Conservation (phyloP, 2,329 filamentous ascomycete species). For the Leptodontidium sp. region DNA sequence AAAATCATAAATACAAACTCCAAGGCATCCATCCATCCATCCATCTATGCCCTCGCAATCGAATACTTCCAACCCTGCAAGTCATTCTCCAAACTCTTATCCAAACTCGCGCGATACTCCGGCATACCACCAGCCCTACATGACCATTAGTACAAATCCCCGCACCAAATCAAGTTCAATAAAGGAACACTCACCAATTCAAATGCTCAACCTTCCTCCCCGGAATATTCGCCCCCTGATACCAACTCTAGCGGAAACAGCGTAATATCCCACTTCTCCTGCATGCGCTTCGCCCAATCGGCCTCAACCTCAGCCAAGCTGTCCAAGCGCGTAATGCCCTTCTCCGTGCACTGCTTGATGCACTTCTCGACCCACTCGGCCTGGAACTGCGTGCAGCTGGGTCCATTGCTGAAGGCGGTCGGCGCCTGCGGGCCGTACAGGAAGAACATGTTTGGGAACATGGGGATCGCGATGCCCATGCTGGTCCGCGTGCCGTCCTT, state of each 20-base stretch:
- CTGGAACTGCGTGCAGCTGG: conserved; percentile 52
- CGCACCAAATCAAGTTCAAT: too few species aligned
- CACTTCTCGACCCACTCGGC: conserved; percentile 50
- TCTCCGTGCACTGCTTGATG: conserved; percentile 45
- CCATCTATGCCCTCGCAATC: conserved; percentile 10
- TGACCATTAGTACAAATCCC: too few species aligned
- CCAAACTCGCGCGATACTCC: conserved; percentile 14
- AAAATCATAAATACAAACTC: too few species aligned
- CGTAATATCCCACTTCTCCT: conserved; percentile 43
- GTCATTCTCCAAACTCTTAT: conserved; percentile 20
- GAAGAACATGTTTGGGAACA: conserved; percentile 59
- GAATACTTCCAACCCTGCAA: conserved; percentile 21
- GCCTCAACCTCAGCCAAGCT: conserved; percentile 45
- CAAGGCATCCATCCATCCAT: too few species aligned
- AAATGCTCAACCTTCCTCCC: conserved; percentile 50
- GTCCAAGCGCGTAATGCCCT: conserved; percentile 47
- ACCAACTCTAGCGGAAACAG: conserved; percentile 51
- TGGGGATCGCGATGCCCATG: conserved; percentile 52
- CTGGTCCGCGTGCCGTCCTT: conserved; percentile 45
- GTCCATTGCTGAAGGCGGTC: conserved; percentile 51
- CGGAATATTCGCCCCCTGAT: conserved; percentile 53
- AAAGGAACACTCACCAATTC: conserved; percentile 38
- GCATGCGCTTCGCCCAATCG: conserved; percentile 46
- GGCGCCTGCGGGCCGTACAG: conserved; percentile 53
- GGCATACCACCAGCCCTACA: conserved; percentile 13